phyloP scores from a whole-genome alignment of 441 rosid species.

The Gossypium gossypioides region DNA sequence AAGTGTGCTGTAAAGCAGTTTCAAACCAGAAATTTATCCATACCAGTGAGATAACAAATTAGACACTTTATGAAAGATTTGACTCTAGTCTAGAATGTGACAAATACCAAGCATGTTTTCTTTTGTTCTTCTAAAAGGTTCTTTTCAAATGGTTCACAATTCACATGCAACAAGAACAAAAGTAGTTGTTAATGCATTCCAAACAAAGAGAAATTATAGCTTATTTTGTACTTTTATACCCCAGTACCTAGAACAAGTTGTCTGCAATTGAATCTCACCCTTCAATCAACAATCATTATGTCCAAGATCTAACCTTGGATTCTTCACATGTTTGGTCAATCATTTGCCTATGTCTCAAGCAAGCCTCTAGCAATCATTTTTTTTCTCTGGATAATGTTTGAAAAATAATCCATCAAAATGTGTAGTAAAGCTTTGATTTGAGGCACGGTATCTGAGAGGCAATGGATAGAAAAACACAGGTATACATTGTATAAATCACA shows the following conservation, averaged over 20 bases:
- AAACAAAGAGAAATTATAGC: background rate
- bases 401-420: background rate
- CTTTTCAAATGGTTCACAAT: background rate
- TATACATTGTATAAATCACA: background rate
- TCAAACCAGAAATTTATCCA: background rate
- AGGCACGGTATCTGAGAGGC: background rate
- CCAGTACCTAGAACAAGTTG: background rate
- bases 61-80: background rate
- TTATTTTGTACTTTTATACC: background rate
- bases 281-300: background rate
- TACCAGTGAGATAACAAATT: background rate
- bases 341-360: background rate
- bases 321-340: background rate
- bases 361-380: background rate
- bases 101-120: background rate
- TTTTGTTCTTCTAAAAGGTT: background rate
- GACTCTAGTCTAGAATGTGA: background rate
- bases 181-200: background rate
- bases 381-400: background rate
- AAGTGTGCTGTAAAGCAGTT: background rate
- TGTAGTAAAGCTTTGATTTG: background rate
- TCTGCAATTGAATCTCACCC: background rate
- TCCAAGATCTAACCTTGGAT: background rate
- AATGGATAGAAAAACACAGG: conserved; percentile 3
- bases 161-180: conserved; percentile 3